Base-by-base conservation (phyloP, 2,329 filamentous ascomycete species). In the Monilinia laxa region DNA sequence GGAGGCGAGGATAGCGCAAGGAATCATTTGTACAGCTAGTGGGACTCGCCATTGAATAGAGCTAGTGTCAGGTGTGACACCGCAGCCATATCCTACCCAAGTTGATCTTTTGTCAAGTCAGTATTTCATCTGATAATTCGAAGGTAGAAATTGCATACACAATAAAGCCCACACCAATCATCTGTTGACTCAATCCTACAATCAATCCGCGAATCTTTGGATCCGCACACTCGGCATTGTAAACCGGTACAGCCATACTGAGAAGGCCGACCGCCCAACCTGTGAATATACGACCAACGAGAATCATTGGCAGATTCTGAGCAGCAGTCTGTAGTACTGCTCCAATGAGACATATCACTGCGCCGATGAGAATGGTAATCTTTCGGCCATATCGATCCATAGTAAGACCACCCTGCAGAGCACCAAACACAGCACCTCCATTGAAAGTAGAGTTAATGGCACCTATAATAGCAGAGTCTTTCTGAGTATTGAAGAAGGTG, bases 381-480 rank as follows among this genome's bases (percentile, higher is more conserved):
- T 83, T 82, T 70, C 87, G 81, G 47, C 87, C 86, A 10, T 87
- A 77, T 55, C 73, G 79, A 73, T 89, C 87, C 72, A 85, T 86
- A 55, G 78, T 76, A 2, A 83, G 81, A 62, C 87, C 86, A 38
- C 73, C 73, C 67, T 73, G 72, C 3, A 75, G 68, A 10, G 73
- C 70, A 40, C 57, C 84, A 76, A 65, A 77, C 76, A 57, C 86
- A 80, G 62, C 87, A 53, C 87, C 86, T 10, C 84, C 84, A 6
- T 86, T 89, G 75, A 89, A 88, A 65, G 87, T 81, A 4, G 85
- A 86, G n/a, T 88, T 87, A 1, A 89, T 85, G 5, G 86, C 81
- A 62, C 86, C 86, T 25, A 74, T 73, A 18, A 73, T 74, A 3
- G 73, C 47, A 10, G 71, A 74, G 12, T 66, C 69, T 7, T 65